phyloP scores from a whole-genome alignment of 495 filamentous ascomycete species.

The Chaetomium fimeti region DNA sequence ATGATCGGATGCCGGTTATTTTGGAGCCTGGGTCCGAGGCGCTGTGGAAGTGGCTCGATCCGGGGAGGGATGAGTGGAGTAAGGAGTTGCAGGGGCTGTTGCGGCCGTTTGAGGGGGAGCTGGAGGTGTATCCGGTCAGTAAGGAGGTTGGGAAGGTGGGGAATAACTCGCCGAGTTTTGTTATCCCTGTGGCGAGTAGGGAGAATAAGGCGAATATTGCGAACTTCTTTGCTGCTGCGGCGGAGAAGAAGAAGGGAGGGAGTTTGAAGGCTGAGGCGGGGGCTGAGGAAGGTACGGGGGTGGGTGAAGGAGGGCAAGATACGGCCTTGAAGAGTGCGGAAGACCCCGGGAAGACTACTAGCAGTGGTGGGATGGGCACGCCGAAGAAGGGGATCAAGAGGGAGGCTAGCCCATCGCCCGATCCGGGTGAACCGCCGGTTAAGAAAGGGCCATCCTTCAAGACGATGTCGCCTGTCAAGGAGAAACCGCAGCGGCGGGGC shows the following conservation, averaged over 20 bases:
- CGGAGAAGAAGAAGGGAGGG: constrained; percentile 37
- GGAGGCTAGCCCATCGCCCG: constrained; percentile 45
- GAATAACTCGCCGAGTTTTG: constrained; percentile 80
- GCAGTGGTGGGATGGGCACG: constrained; percentile 18
- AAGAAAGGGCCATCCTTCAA: constrained; percentile 45
- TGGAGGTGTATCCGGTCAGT: constrained; percentile 81
- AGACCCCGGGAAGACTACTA: constrained; percentile 19
- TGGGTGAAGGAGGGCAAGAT: constrained; percentile 11
- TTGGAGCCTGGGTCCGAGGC: constrained; percentile 70
- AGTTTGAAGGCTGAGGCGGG: constrained; percentile 31
- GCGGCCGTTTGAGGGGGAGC: constrained; percentile 71
- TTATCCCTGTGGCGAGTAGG: constrained; percentile 74
- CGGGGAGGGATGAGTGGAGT: constrained; percentile 66
- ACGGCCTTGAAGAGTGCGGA: constrained; percentile 2
- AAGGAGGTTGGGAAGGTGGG: constrained; percentile 94
- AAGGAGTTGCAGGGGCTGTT: constrained; percentile 73
- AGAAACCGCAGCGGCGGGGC: constrained; percentile 1
- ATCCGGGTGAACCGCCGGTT: constrained; percentile 43
- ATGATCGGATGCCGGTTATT: constrained; percentile 95
- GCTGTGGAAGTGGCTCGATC: constrained; percentile 79
- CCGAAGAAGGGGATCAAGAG: constrained; percentile 53
- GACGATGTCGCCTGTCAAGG: constrained; percentile 30
- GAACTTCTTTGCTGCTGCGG: constrained; percentile 72
- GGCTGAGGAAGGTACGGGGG: constrained; percentile 23
- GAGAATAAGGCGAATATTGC: constrained; percentile 91